Base-by-base conservation (phyloP, 1,139 yeast genomes). In the Candida frijolesensis region DNA sequence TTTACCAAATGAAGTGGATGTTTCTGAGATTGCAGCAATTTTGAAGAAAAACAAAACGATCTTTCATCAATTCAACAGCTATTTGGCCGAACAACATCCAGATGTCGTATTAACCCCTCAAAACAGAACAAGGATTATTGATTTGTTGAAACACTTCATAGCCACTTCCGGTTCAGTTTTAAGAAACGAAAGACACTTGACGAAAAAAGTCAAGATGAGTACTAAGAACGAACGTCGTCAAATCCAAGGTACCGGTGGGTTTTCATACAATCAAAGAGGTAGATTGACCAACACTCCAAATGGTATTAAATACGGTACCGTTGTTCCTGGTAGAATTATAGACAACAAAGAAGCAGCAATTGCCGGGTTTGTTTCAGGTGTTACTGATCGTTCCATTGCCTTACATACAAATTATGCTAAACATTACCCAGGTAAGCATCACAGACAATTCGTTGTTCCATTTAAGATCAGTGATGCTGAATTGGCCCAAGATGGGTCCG, bases 251-350 rank as follows among this genome's bases (percentile, higher is more conserved):
- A 82, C 87, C 10, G 95, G 86, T 43, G 95, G 95, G 12, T 74
- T 87, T 53, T 80, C 89, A 2, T 90, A 89, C 62, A 78, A 78
- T 46, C 79, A 87, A 57, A 80, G 79, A 56, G 96, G 96, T 7
- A 79, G 91, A 64, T 72, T 89, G 45, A 65, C 76, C 55, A 88
- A 86, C 67, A 79, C 91, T 2, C 96, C 96, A 32, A 81, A 85
- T 58, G 97, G 97, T 45, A 71, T 85, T 38, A 72, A 78, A 49
- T 75, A 81, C 51, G 82, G 82, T 34, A 73, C 74, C 51, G 74
- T 85, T 35, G 85, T 83, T 12, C 87, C 88, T 14, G 96, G 95
- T 54, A 84, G 97, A 72, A 70, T 82, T 43, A 72, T 87, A 39
- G 78, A 74, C 46, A 69, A 72, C 44, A 73, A 79, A 52, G 78